Evolutionary conservation across 768 basidiomycete species (phyloP), one percentile per base, ranked within the genome.

Genomic region (Roridomyces roridus): DNA sequence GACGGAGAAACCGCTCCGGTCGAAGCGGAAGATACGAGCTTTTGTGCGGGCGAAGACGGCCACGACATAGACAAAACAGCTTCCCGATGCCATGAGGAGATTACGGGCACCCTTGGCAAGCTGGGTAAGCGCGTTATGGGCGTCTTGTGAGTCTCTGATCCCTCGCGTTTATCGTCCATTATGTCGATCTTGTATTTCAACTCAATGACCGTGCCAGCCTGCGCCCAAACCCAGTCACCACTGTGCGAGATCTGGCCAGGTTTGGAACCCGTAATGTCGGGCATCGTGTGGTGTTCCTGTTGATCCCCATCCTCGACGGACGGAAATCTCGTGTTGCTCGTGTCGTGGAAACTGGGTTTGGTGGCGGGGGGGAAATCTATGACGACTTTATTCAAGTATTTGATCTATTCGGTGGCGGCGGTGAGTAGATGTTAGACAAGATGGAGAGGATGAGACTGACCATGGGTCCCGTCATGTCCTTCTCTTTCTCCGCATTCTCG

Each of bases 1-100:
- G 18, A 40, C 51, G 10, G 2, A 31, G 41, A 43, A 53, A 21
- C 51, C 51, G n/a, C 18, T 25, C 28, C 39, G 51, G 29, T 53
- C 51, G 36, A 44, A 53, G 43, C 51, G 34, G 25, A 53, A 45
- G 39, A 53, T 43, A 3, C 51, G 51, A 26, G 51, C 42, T 2
- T 18, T 12, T n/a, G 3, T 23, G 41, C 20, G 25, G 5, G 17
- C 12, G 20, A 39, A 50, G 2, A 53, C 29, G 11, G 28, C 35
- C 20, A 45, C 34, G 29, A 53, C 29, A 29, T 20, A 53, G 21
- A 53, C 51, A 29, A 15, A 29, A 20, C 37, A 25, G 41, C 51
- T 21, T 20, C 31, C 24, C 12, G 51, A 53, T 25, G 24, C 20
- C 41, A 53, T 53, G 26, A 53, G 42, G 20, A 53, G 39, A 35